Conservation (phyloP, 2,329 filamentous ascomycete genomes). For the Phoma herbarum region DNA sequence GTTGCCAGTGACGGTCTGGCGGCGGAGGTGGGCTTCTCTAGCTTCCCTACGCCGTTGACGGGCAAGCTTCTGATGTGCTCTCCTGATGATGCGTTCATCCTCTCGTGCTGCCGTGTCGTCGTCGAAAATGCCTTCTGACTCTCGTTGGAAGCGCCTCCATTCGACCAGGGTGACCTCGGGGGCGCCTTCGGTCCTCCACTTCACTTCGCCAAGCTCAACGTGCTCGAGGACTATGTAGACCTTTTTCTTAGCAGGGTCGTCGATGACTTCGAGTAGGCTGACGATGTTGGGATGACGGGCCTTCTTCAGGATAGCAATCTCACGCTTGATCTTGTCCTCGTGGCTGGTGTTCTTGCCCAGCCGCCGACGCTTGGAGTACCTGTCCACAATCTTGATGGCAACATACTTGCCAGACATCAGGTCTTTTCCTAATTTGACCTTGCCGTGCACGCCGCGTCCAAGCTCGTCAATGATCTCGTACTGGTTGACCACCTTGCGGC, state of each 20-base stretch:
- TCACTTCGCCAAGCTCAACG: constrained; percentile 91
- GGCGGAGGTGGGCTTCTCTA: constrained; percentile 48
- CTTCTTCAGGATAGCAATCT: constrained; percentile 98
- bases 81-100: constrained; percentile 54
- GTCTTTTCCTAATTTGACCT: constrained; percentile 93
- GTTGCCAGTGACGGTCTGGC: constrained; percentile 54
- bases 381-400: constrained; percentile 97
- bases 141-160: constrained; percentile 78
- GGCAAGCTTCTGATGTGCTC: constrained; percentile 53
- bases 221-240: constrained; percentile 98
- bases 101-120: constrained; percentile 54
- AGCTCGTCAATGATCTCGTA: constrained; percentile 98
- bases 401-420: constrained; percentile 79
- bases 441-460: constrained; percentile 93
- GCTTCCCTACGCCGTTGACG: constrained; percentile 53
- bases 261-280: constrained; percentile 93
- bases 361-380: constrained; percentile 90
- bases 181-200: constrained; percentile 89
- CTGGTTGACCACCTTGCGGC: constrained; percentile 95
- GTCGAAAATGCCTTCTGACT: constrained; percentile 62
- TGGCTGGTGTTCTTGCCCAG: constrained; percentile 78
- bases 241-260: constrained; percentile 94
- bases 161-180: constrained; percentile 86
- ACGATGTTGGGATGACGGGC: constrained; percentile 98
- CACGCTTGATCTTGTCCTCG: constrained; percentile 87